A percentile compares a stretch with the other conserved stretches of the same genome.
These are phyloP conservation scores for Colletotrichum horii DNA, from an alignment of 2,329 filamentous ascomycete species.

Conservation along the genomic window DNA sequence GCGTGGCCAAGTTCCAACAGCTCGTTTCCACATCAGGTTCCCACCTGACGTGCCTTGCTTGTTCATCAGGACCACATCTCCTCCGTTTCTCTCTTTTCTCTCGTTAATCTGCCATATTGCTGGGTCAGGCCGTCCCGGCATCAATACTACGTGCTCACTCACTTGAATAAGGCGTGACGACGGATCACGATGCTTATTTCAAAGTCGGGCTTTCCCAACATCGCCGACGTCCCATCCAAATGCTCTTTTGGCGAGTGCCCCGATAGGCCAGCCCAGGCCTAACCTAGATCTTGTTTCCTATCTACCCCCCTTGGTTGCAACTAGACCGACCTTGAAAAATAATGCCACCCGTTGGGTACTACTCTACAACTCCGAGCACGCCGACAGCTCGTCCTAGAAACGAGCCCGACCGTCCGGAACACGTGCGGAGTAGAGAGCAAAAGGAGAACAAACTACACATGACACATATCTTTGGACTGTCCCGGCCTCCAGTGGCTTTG, in stretches of 20 bases:
- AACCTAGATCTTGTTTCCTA: background rate
- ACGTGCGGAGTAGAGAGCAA: background rate
- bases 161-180: background rate
- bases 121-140: background rate
- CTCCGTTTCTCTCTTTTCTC: background rate
- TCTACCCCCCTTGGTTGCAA: background rate
- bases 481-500: background rate
- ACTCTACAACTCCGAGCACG: background rate
- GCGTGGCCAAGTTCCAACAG: background rate
- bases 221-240: background rate
- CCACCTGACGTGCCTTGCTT: background rate
- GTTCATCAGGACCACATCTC: background rate
- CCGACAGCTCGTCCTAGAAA: background rate
- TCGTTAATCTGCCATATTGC: background rate
- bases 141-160: background rate
- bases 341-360: background rate
- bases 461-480: background rate
- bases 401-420: background rate
- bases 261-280: background rate
- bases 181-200: background rate
- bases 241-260: background rate
- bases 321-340: background rate
- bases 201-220: background rate
- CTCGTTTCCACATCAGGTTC: background rate
- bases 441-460: background rate